Base-by-base conservation (phyloP, 1,284 basidiomycete genomes). In the Puccinia novopanici region DNA sequence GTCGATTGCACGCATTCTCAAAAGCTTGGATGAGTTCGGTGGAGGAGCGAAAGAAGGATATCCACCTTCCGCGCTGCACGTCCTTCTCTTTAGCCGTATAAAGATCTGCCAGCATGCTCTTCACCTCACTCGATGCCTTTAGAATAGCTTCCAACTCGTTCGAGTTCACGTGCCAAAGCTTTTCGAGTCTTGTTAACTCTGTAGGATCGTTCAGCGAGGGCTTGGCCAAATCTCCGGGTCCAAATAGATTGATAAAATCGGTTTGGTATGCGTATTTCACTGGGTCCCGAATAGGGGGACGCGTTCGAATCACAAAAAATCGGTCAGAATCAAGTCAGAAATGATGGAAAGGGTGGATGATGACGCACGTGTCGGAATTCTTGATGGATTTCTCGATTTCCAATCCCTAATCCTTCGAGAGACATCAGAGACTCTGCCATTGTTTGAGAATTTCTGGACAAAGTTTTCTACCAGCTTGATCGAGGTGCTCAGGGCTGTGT, bases 221-320 rank as follows among this genome's bases (percentile, higher is more conserved):
- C 50, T 70, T 70, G 67, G 67, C 15, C 13, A 70, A 30, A 54
- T 70, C 30, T 50, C 67, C 67, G 12, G 67, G 67, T 27, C 67
- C 67, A 34, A 70, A 70, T 19, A 70, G 12, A 27, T 48, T 45
- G 42, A 40, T 24, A 37, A 70, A 70, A 30, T 17, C 45, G 2
- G 40, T 3, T 40, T 70, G 67, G 45, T 70, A 70, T 27, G 24
- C 42, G 37, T 70, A n/a, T 50, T 50, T n/a, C 30, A 70, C 67
- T 70, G 8, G 50, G 10, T 17, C 15, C n/a, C 22, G 34, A 27
- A 12, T 63, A 12, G 10, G 30, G 40, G 9, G 6, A 13, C n/a
- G 24, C 24, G 24, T 70, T n/a, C 17, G 5, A n/a, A 30, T 24
- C 12, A 50, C 30, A n/a, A 50, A 27, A 3, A 40, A 3, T 27